Conservation (phyloP, 495 filamentous ascomycete genomes). For the Articulospora tetracladia region DNA sequence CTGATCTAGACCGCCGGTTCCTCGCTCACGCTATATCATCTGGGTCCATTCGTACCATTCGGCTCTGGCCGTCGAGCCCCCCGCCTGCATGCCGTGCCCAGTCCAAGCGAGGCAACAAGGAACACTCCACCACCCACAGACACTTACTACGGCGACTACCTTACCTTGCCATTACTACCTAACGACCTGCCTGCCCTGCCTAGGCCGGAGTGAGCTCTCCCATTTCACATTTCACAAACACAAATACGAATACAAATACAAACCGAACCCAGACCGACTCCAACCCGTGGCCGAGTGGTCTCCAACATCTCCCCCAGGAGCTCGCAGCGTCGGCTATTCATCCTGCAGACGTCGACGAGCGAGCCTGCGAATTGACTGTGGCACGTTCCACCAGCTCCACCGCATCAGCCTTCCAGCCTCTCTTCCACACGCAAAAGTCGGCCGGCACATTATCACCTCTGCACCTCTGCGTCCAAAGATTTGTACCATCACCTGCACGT, state of each 20-base stretch:
- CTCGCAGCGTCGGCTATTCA: too few species aligned
- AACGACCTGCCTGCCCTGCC: too few species aligned
- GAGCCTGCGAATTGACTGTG: not conserved
- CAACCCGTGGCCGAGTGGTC: not conserved
- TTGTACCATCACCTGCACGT: not conserved
- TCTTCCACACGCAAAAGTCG: not conserved
- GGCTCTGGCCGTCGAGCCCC: not conserved
- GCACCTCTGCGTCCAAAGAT: not conserved
- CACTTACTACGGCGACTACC: too few species aligned
- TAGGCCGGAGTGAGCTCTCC: not conserved
- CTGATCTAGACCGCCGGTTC: not conserved
- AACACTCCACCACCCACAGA: not conserved
- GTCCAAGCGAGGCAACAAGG: not conserved
- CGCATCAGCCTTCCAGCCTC: not conserved
- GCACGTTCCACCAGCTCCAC: not conserved
- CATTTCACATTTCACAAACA: too few species aligned
- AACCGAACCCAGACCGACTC: not conserved
- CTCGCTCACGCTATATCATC: too few species aligned
- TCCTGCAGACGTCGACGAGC: too few species aligned
- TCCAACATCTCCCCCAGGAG: too few species aligned
- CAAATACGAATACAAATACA: too few species aligned
- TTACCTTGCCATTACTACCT: too few species aligned
- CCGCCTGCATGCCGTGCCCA: not conserved
- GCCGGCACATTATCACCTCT: not conserved
- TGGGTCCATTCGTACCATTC: not conserved